Conservation (phyloP, 2,329 filamentous ascomycete genomes). For the Neofusicoccum parvum region DNA sequence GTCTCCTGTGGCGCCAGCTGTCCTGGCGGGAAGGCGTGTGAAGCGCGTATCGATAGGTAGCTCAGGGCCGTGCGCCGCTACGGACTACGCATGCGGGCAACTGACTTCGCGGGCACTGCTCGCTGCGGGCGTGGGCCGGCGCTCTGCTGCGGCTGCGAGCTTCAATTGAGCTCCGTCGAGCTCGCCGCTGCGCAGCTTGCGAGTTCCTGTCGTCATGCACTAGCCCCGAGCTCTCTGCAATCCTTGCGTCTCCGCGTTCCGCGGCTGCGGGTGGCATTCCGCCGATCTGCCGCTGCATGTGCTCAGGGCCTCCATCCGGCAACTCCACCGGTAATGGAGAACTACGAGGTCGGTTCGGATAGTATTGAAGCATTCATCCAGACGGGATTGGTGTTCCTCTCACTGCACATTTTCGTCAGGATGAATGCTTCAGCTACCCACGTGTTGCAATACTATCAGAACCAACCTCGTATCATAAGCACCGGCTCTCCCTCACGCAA, state of each 20-base stretch:
- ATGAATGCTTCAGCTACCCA: too few species aligned
- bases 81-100: not conserved
- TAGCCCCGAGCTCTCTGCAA: conserved; percentile 13
- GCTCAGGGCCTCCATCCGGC: not conserved
- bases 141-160: not conserved
- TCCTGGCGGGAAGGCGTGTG: conserved; percentile 3
- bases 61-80: conserved; percentile 5
- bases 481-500: too few species aligned
- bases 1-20: conserved; percentile 18
- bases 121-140: not conserved
- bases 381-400: too few species aligned
- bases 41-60: conserved; percentile 16
- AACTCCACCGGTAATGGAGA: too few species aligned
- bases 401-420: too few species aligned
- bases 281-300: conserved; percentile 1
- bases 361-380: too few species aligned
- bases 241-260: conserved; percentile 13
- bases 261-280: conserved; percentile 3
- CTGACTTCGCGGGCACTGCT: not conserved
- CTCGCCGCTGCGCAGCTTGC: not conserved
- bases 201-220: conserved; percentile 11
- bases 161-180: not conserved
- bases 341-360: too few species aligned
- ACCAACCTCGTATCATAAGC: too few species aligned
- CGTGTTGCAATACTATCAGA: too few species aligned